A percentile compares a stretch with the other conserved stretches of the same genome.
phyloP scores from a whole-genome alignment of 805 yeast species.

The Candida wancherniae region DNA sequence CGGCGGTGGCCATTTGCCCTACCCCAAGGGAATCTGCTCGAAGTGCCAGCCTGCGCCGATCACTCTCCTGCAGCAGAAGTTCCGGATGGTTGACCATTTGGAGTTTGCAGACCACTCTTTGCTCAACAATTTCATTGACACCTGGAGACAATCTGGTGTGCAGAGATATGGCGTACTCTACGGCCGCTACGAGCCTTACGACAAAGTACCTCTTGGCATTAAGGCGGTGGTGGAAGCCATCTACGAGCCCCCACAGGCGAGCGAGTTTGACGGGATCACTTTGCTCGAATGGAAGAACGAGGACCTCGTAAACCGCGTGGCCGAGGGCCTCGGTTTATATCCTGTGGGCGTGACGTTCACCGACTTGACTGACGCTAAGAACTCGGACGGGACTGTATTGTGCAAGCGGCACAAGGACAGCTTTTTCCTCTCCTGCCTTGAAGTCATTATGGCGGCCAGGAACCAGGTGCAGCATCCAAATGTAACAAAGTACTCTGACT shows the following conservation, averaged over 20 bases:
- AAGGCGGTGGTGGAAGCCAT: slow-evolving; percentile 93
- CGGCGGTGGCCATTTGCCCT: slow-evolving; percentile 79
- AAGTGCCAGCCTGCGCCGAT: slow-evolving; percentile 96
- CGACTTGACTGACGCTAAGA: slow-evolving; percentile 83
- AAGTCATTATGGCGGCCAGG: slow-evolving; percentile 75
- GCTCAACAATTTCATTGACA: slow-evolving; percentile 78
- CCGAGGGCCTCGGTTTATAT: slow-evolving; percentile 53
- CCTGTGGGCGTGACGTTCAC: slow-evolving; percentile 85
- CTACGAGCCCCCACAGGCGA: slow-evolving; percentile 87
- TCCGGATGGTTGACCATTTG: slow-evolving; percentile 96
- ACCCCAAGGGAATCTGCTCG: slow-evolving; percentile 93
- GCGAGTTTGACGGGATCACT: slow-evolving; percentile 80
- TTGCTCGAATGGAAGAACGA: slow-evolving; percentile 54
- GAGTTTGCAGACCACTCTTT: slow-evolving; percentile 75
- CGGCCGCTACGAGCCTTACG: slow-evolving; percentile 76
- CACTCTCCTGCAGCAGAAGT: slow-evolving; percentile 82
- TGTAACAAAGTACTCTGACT: slow-evolving; percentile 54
- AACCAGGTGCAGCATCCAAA: slow-evolving; percentile 68
- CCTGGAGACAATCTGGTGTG: slow-evolving; percentile 85
- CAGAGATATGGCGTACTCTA: slow-evolving; percentile 85
- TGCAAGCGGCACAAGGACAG: slow-evolving; percentile 92
- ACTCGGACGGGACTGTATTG: slow-evolving; percentile 80
- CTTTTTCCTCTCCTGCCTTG: slow-evolving; percentile 85
- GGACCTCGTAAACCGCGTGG: slow-evolving; percentile 47
- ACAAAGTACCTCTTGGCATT: slow-evolving; percentile 84